A percentile compares a stretch with the other conserved stretches of the same genome.
Evolutionary conservation across 768 basidiomycete genomes (phyloP).

Genomic region (Podaxis pistillaris): DNA sequence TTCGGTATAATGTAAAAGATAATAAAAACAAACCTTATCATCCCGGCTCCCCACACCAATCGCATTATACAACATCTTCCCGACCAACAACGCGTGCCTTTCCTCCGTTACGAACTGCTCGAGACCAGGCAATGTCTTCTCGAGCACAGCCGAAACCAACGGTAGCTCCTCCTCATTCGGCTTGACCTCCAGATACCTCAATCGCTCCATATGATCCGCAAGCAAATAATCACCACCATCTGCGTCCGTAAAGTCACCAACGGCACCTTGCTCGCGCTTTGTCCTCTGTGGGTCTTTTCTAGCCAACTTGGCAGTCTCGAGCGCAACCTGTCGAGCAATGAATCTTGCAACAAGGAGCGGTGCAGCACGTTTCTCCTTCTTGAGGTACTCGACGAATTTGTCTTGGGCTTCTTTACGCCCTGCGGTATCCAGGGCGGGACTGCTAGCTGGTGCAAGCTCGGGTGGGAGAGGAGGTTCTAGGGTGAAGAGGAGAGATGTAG

Average conservation of each 20-base stretch:
- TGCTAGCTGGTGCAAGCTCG: constrained; percentile 30
- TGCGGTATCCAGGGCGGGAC: constrained; percentile 32
- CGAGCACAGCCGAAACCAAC: constrained; percentile 53
- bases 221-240: constrained; percentile 57
- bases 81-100: constrained; percentile 55
- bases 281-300: not conserved
- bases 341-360: constrained; percentile 68
- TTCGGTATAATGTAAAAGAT: not conserved
- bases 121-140: constrained; percentile 64
- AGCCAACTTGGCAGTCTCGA: constrained; percentile 60
- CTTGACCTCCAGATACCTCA: constrained; percentile 62
- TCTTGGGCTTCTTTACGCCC: constrained; percentile 58
- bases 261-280: constrained; percentile 15
- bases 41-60: constrained; percentile 75
- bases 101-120: constrained; percentile 70
- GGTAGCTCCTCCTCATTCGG: constrained; percentile 47
- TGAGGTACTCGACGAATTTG: constrained; percentile 55
- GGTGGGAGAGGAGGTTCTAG: constrained; percentile 59
- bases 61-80: constrained; percentile 75
- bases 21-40: constrained; percentile 53
- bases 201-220: constrained; percentile 74
- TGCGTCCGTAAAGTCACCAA: constrained; percentile 45
- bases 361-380: constrained; percentile 40
- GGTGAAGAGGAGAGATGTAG: constrained; percentile 70
- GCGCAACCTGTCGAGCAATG: constrained; percentile 67